Percentiles rank a stretch among this genome's conserved stretches.
phyloP scores from a whole-genome alignment of 2,329 filamentous ascomycete genomes.

The Aspergillus aculeatinus region DNA sequence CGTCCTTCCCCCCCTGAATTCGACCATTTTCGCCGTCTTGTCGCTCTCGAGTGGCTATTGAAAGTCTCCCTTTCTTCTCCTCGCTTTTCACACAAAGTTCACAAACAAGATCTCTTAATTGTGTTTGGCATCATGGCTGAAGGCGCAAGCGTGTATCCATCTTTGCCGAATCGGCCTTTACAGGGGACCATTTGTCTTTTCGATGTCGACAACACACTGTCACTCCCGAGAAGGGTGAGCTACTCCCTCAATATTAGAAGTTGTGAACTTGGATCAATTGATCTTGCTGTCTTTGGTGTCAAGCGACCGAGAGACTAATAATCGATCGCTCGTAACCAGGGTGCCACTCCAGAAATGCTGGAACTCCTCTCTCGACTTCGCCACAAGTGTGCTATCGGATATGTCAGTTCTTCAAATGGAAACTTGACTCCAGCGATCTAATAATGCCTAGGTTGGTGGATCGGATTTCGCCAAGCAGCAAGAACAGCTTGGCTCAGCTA shows the following conservation, averaged over 20 bases:
- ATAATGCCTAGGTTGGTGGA: slow-evolving; percentile 64
- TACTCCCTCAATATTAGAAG: background rate
- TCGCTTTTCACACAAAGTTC: background rate
- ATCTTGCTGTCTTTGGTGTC: background rate
- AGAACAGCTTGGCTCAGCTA: slow-evolving; percentile 78
- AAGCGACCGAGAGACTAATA: background rate
- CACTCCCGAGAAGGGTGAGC: slow-evolving; percentile 70
- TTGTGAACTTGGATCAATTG: background rate
- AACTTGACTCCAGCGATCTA: slow-evolving; percentile 10
- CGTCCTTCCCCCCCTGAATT: slow-evolving; percentile 19
- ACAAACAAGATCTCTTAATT: background rate
- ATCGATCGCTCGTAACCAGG: slow-evolving; percentile 43
- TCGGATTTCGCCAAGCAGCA: slow-evolving; percentile 92
- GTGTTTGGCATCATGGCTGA: slow-evolving; percentile 27
- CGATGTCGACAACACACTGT: slow-evolving; percentile 93
- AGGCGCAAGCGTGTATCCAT: slow-evolving; percentile 56
- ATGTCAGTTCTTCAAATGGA: slow-evolving; percentile 21
- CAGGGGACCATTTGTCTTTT: slow-evolving; percentile 95
- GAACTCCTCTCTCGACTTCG: slow-evolving; percentile 75
- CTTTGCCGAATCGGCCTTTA: slow-evolving; percentile 78
- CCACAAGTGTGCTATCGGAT: slow-evolving; percentile 49
- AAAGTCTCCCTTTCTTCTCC: background rate
- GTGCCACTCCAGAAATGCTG: slow-evolving; percentile 77
- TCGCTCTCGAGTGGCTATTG: background rate
- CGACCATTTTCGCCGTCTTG: background rate